Base-by-base conservation (phyloP, 1,284 basidiomycete species). In the Rhodofomes roseus region DNA sequence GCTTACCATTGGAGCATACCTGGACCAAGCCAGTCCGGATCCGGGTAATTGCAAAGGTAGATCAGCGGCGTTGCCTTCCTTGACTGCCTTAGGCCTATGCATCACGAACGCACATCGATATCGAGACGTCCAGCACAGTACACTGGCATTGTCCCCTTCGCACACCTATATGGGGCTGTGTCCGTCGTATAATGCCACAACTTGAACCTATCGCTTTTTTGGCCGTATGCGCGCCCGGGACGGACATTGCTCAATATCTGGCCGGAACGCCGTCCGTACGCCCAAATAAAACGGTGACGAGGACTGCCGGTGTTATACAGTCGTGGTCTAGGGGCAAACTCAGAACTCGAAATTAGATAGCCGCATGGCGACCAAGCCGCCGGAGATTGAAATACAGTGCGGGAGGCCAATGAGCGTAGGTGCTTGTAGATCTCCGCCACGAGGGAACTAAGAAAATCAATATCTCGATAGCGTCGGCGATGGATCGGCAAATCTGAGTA, bases 401-500 rank as follows among this genome's bases (percentile, higher is more conserved):
- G 22, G 16, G n/a, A 16, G 34, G n/a, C 53, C 53, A 54, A 54
- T 54, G 37, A 40, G 37, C 2, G 23, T 0, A n/a, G 20, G 39
- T 23, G 37, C n/a, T 41, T 41, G 53, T 40, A n/a, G 40, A 54
- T 54, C 53, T 54, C 53, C 53, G 53, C 37, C 53, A 41, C 37
- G 53, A 54, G 37, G 53, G 53, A 18, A n/a, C n/a, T 37, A 31
- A 54, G 53, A 25, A 41, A 54, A 41, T 54, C 53, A 40, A 40
- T 40, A 54, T 54, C 53, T 54, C 50, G 50, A 52, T 52, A 52
- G 27, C 36, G 50, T 52, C 50, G 50, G 50, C 50, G 50, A 52
- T 52, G 50, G 50, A 52, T 52, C 50, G 50, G 50, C 34, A 22
- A 52, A 52, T 52, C 50, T 52, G 11, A 48, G 46, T 29, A n/a